A percentile compares a stretch with the other conserved stretches of the same genome.
These are phyloP conservation scores for Tolypocladium capitatum DNA, from an alignment of 2,329 filamentous ascomycete species.

Conservation along the genomic window DNA sequence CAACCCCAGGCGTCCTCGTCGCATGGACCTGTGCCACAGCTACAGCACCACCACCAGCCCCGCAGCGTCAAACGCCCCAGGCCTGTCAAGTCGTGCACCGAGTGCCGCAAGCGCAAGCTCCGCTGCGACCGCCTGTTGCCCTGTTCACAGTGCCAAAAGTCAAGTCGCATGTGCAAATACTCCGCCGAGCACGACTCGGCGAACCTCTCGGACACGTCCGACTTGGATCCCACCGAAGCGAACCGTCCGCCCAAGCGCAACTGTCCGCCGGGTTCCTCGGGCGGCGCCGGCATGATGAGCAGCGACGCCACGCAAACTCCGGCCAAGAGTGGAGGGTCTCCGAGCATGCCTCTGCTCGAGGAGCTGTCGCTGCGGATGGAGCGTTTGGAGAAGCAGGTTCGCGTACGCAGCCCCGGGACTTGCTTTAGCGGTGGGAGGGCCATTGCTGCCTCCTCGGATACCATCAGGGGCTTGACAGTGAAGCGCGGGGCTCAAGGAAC, in stretches of 20 bases:
- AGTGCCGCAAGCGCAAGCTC: slow-evolving; percentile 44
- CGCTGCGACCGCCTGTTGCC: slow-evolving; percentile 42
- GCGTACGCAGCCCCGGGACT: slow-evolving; percentile 27
- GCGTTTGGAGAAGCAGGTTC: slow-evolving; percentile 37
- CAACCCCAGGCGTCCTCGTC: slow-evolving; percentile 3
- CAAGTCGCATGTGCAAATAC: slow-evolving; percentile 40
- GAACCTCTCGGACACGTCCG: slow-evolving; percentile 36
- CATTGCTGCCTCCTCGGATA: slow-evolving; percentile 25
- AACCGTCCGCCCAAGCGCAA: slow-evolving; percentile 25
- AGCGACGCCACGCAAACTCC: slow-evolving; percentile 13
- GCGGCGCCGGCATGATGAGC: slow-evolving; percentile 8
- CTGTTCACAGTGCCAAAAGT: slow-evolving; percentile 45
- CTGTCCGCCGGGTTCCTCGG: slow-evolving; percentile 15
- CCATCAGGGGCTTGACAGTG: slow-evolving; percentile 35
- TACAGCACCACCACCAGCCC: slow-evolving; percentile 17
- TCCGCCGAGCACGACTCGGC: slow-evolving; percentile 33
- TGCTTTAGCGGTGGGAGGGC: slow-evolving; percentile 19
- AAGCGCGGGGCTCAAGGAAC: slow-evolving; percentile 33
- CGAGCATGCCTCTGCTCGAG: slow-evolving; percentile 25
- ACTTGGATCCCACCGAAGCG: slow-evolving; percentile 20
- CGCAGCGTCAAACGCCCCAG: slow-evolving; percentile 39
- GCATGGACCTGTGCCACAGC: slow-evolving; percentile 8
- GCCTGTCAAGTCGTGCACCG: slow-evolving; percentile 42
- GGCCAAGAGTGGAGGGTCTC: slow-evolving; percentile 18
- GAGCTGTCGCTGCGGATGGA: slow-evolving; percentile 37